Conservation (phyloP, 2,329 filamentous ascomycete genomes). For the Neophaeococcomyces mojaviensis region DNA sequence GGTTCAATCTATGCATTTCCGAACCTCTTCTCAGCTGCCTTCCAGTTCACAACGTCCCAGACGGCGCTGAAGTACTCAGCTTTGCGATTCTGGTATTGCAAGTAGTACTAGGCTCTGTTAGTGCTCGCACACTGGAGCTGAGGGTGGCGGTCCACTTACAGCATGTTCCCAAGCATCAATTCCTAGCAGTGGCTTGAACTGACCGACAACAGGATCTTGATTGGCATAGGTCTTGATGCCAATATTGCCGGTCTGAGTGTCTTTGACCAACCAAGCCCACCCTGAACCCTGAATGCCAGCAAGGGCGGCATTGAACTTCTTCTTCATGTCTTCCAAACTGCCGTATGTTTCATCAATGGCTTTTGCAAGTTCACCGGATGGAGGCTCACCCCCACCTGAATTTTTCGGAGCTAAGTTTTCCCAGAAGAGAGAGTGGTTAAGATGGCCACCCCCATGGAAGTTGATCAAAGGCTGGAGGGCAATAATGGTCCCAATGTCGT, state of each 20-base stretch:
- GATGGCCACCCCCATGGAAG: conserved; percentile 86
- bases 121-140: background rate
- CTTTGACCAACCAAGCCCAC: conserved; percentile 58
- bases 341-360: conserved; percentile 55
- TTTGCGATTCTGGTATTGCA: conserved; percentile 96
- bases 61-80: conserved; percentile 89
- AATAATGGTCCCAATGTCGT: conserved; percentile 58
- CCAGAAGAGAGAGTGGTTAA: conserved; percentile 90
- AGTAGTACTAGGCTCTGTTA: conserved; percentile 34
- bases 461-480: conserved; percentile 64
- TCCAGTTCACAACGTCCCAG: conserved; percentile 96
- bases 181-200: conserved; percentile 73
- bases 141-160: conserved; percentile 11
- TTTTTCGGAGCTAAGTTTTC: conserved; percentile 59
- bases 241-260: conserved; percentile 51
- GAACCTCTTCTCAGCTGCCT: conserved; percentile 70
- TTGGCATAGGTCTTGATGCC: conserved; percentile 63
- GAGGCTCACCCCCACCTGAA: conserved; percentile 56
- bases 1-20: conserved; percentile 2
- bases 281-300: conserved; percentile 60
- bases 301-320: conserved; percentile 56
- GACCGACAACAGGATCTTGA: conserved; percentile 81
- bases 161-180: conserved; percentile 96
- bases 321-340: conserved; percentile 52
- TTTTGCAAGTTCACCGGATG: conserved; percentile 49